Base-by-base conservation (phyloP, 1,284 basidiomycete genomes). In the Schizopora paradoxa region DNA sequence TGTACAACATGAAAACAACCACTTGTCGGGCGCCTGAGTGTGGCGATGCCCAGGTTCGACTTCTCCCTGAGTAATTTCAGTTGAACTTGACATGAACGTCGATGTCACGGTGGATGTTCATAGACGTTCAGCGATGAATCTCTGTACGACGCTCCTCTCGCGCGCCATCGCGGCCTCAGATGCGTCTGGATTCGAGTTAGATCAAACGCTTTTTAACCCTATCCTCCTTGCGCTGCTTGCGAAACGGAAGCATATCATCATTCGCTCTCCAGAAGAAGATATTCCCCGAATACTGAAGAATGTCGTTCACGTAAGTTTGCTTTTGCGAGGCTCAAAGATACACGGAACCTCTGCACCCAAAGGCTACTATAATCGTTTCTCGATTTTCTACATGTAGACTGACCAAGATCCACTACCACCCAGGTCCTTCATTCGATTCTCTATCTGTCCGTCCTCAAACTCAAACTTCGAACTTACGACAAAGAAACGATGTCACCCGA, bases 211-310 rank as follows among this genome's bases (percentile, higher is more conserved):
- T 33, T 60, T 86, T 5, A 82, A 83, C 54, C 76, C 82, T 21
- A 62, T 87, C 16, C 69, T 86, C 13, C 71, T 84, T 3, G 82
- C 74, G 55, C 66, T 86, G 38, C 63, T 82, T 32, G 69, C 81
- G 2, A 75, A 74, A 2, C 66, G 76, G 55, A 80, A 73, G 52
- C 70, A 83, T 58, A 60, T 86, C 18, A 68, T 86, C 47, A 60
- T 86, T 8, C 71, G 79, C 41, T 74, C 80, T 1, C 65, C 67
- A 7, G 76, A 78, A 48, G 77, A 83, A 44, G 82, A 86, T 51
- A 61, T 83, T 26, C 52, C 65, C 22, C 57, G 75, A n/a, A 73
- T 82, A 32, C 65, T 70, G 18, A 77, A 72, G 56, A 65, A 84
- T 32, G 67, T 70, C 19, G 63, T 68, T 43, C 69, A 76, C 63